Evolutionary conservation across 176 grass and related monocot genomes (phyloP).

Genomic region (Zizania latifolia): DNA sequence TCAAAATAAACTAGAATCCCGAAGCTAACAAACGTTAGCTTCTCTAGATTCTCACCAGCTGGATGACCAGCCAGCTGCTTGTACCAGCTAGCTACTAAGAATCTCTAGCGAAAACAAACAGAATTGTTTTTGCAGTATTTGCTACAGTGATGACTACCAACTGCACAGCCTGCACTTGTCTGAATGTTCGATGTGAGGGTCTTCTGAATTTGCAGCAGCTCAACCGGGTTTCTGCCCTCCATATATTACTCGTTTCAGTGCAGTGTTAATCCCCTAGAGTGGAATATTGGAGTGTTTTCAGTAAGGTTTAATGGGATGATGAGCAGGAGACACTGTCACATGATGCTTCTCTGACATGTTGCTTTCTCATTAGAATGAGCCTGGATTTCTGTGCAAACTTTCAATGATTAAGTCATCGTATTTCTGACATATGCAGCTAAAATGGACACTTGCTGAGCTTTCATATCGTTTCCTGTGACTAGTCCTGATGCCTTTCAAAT

Average conservation of each 20-base stretch:
- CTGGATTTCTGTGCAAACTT: background rate
- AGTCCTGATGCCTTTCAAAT: background rate
- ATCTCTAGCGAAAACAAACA: background rate
- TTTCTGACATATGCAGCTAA: background rate
- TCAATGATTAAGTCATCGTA: background rate
- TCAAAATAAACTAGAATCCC: no score
- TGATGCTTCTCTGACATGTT: conserved; percentile 18
- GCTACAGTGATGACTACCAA: background rate
- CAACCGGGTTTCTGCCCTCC: background rate
- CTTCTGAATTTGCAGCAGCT: background rate
- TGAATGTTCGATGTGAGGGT: background rate
- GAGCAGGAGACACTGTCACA: conserved; percentile 27
- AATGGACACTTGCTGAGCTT: background rate
- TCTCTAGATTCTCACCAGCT: no score
- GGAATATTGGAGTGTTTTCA: background rate
- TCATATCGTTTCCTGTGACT: conserved; percentile 6
- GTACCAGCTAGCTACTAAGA: background rate
- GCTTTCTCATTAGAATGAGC: conserved; percentile 22
- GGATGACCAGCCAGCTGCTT: no score
- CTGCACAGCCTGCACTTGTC: background rate
- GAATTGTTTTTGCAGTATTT: background rate
- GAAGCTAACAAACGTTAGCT: no score
- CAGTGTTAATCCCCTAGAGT: background rate
- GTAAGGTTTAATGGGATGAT: background rate
- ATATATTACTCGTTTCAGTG: background rate